Base-by-base conservation (phyloP, 495 filamentous ascomycete genomes). In the Daldinia decipiens region DNA sequence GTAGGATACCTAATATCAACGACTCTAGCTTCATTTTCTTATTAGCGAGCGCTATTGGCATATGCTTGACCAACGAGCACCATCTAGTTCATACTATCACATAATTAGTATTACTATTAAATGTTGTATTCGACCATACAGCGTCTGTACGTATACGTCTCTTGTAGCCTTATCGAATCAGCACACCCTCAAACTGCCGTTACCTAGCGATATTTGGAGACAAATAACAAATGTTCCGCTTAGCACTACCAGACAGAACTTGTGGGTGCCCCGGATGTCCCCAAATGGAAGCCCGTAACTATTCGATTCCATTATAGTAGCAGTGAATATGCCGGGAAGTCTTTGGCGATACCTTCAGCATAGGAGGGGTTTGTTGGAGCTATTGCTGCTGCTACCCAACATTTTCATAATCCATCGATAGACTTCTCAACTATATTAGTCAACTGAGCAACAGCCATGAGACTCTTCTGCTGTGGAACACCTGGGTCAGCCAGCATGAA, bases 211-310 rank as follows among this genome's bases (percentile, higher is more conserved):
- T 21, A 17, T 47, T 47, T 21, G 40, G 40, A 47, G 27, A 21
- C 36, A 36, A 36, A 5, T 13, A 40, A 9, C 4, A 58, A 40
- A 39, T 36, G 34, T 54, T 54, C 13, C 59, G 19, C 31, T 38
- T 47, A 34, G 36, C 19, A 24, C 17, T 45, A 31, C 26, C 9
- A 27, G 26, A 24, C 38, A 38, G 53, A 4, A 55, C 17, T 24
- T 24, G 31, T 11, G 38, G n/a, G 17, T n/a, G 9, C 19, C 24
- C 51, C 57, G 65, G 57, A 56, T n/a, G 51, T 55, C 65, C 51
- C 65, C 57, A 68, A 62, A 24, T 7, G 34, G 39, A 50, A 61
- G 51, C 39, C 57, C 65, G 57, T 52, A 4, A 34, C 38, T 36
- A 13, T 36, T 36, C 11, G 32, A 13, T 36, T 36, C 11, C 11